Evolutionary conservation across 345 rosid species (phyloP).

Genomic region (Gossypium rotundifolium): DNA sequence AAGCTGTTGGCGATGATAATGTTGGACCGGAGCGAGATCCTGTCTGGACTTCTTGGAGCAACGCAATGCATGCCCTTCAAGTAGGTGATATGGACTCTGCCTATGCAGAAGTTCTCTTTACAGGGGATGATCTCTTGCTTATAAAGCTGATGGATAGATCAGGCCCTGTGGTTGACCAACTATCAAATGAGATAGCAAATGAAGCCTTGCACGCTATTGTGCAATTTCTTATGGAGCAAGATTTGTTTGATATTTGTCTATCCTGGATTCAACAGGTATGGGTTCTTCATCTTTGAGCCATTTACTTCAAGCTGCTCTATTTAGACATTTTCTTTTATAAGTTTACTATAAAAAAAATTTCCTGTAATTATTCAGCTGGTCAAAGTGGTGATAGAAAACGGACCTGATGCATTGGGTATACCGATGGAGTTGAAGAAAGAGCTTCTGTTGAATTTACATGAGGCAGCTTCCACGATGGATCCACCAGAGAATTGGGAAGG

Average conservation of each 20-base stretch:
- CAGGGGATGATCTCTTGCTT: constrained; percentile 80
- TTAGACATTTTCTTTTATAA: background rate
- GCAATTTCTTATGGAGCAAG: constrained; percentile 79
- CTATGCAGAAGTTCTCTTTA: constrained; percentile 70
- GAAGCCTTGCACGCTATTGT: constrained; percentile 67
- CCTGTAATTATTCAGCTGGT: constrained; percentile 42
- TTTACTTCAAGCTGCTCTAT: constrained; percentile 7
- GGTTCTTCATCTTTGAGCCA: background rate
- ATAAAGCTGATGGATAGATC: constrained; percentile 95
- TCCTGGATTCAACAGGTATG: constrained; percentile 99
- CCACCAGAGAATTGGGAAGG: constrained; percentile 99
- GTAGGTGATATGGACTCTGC: constrained; percentile 89
- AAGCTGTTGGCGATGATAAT: constrained; percentile 74
- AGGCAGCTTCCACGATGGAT: constrained; percentile 62
- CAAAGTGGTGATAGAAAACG: constrained; percentile 70
- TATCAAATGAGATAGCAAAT: constrained; percentile 71
- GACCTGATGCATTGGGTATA: constrained; percentile 59
- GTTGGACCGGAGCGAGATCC: constrained; percentile 72
- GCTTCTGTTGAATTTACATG: constrained; percentile 68
- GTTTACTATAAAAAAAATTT: background rate
- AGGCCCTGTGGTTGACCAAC: constrained; percentile 85
- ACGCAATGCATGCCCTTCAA: constrained; percentile 87
- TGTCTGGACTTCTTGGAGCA: constrained; percentile 84
- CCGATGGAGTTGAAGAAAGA: constrained; percentile 86
- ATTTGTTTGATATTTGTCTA: constrained; percentile 74